Base-by-base conservation (phyloP, 345 rosid species). In the Theobroma cacao region DNA sequence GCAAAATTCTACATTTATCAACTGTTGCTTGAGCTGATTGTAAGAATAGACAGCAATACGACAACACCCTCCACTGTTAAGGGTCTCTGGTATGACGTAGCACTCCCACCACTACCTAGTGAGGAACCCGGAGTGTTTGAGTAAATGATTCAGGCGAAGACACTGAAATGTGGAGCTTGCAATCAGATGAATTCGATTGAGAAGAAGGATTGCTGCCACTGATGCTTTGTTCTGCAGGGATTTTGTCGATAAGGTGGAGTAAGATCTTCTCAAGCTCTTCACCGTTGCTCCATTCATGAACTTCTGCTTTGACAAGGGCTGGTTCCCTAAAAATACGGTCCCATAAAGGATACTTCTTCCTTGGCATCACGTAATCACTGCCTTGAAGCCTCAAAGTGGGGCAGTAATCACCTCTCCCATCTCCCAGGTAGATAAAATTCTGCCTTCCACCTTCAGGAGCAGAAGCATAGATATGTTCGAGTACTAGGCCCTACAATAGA, bases 341-440 rank as follows among this genome's bases (percentile, higher is more conserved):
- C 89, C 91, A 90, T 1, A 94, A 79, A 38, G 98, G 90, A 84
- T 88, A 94, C 24, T 83, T 79, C 78, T 83, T 91, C 77, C 97
- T 88, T 1, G 97, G 97, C 97, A 93, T 85, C 79, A 90, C 91
- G 78, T 33, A 81, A 80, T 94, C 97, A 38, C 77, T 82, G 67
- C 80, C 84, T 74, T 75, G 80, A 18, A 94, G 95, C 89, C 81
- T 90, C 85, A 91, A 74, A 45, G 89, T 81, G 0, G 94, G 97
- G 73, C 98, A 94, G 78, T 78, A 90, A 78, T 94, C 98, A 47
- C 93, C 93, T 86, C 85, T 85, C 61, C 98, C 98, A 40, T 94
- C 98, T 80, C 98, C 97, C 0, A 91, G 87, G 85, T 93, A 94
- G 77, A 94, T 85, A 79, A 86, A 82, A 66, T 82, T 87, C 50